phyloP scores from a whole-genome alignment of 78 protist genomes.

The Paratrimastix pyriformis region DNA sequence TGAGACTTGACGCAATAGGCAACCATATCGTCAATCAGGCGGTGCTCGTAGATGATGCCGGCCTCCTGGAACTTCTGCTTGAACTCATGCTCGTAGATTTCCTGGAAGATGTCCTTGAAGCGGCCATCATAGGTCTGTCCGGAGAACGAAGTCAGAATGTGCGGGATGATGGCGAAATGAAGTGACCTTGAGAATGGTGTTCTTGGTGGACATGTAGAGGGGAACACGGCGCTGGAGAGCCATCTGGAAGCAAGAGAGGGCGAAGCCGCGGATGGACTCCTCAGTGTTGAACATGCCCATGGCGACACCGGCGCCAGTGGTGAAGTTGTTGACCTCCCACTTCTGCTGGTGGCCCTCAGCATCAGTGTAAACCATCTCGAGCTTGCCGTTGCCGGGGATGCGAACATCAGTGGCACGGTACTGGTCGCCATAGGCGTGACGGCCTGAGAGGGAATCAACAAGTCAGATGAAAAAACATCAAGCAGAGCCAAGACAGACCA shows the following conservation, averaged over 20 bases:
- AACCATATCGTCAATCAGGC: constrained; percentile 87
- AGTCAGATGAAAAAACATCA: too few species aligned
- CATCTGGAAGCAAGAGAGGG: constrained; percentile 51
- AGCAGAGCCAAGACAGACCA: too few species aligned
- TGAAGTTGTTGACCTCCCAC: constrained; percentile 48
- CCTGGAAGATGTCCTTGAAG: constrained; percentile 77
- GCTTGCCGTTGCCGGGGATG: constrained; percentile 28
- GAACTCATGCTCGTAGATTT: constrained; percentile 53
- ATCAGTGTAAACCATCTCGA: constrained; percentile 52
- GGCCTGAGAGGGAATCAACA: too few species aligned
- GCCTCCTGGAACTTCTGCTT: constrained; percentile 34
- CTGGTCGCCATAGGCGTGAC: constrained; percentile 83
- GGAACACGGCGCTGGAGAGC: constrained; percentile 57
- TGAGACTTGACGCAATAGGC: constrained; percentile 57
- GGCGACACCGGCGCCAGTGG: constrained; percentile 60
- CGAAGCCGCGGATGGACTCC: constrained; percentile 68
- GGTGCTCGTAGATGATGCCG: constrained; percentile 77
- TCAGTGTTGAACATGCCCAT: constrained; percentile 90
- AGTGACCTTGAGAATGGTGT: constrained; percentile 86
- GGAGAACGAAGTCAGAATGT: too few species aligned
- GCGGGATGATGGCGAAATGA: too few species aligned
- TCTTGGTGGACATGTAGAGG: constrained; percentile 70
- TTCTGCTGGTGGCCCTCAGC: constrained; percentile 49
- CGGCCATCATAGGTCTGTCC: constrained; percentile 78
- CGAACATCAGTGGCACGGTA: constrained; percentile 75